Base-by-base conservation (phyloP, 2,329 filamentous ascomycete genomes). In the Ploettnerulaceae sp. region DNA sequence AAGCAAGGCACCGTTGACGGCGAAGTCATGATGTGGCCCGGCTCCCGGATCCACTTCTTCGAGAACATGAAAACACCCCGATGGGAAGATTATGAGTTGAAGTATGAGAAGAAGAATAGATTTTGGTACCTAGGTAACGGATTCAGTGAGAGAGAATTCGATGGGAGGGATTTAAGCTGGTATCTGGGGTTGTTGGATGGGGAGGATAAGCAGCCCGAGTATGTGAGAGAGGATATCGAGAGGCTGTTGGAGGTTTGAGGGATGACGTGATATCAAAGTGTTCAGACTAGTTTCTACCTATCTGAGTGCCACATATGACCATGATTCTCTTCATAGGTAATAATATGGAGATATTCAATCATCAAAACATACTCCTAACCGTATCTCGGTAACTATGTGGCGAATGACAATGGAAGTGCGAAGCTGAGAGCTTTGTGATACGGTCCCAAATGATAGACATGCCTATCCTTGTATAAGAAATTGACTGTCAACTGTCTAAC, bases 1-100 rank as follows among this genome's bases (percentile, higher is more conserved):
- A 56, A 56, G 32, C 48, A 56, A 42, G 52, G 52, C 5, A 50
- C 25, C 8, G 32, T 32, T 7, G 40, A 53, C 18, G 52, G 52
- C 24, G 37, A 46, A 24, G 47, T 55, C 4, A 47, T 46, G 7
- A 64, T 76, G 5, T 76, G 70, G 70, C 72, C 73, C 1, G 73
- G 73, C 1, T 69, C 65, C 1, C 69, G 67, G 0, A 66, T 76
- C 44, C 72, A 75, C 41, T 75, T 74, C 51, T 61, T 68, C 32
- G 64, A 70, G 40, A 56, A 61, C 5, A 67, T 71, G 55, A 61
- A 63, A 36, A 54, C 53, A 6, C 66, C 66, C 3, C 62, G 68
- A 8, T 70, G 60, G 52, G 69, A 71, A 52, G 68, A 71, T 50
- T 71, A 67, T 54, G 64, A 68, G 26, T 65, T 67, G 44, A 60